These are phyloP conservation scores for Teunomyces pallodes DNA, from an alignment of 805 yeast genomes.

Conservation along the genomic window DNA sequence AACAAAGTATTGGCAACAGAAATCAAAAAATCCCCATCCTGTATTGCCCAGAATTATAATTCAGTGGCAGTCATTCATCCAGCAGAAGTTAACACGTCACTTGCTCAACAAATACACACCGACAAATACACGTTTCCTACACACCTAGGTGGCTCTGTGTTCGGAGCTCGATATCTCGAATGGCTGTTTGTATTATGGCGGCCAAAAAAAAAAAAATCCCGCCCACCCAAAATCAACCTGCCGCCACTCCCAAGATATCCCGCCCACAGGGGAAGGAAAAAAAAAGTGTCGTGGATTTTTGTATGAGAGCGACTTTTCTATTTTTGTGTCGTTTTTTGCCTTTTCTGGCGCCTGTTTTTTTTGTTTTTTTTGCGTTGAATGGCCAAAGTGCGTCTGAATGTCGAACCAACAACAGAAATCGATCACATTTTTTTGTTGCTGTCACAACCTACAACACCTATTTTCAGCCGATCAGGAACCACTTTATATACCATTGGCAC, in stretches of 20 bases:
- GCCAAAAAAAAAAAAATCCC: neutral
- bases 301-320: neutral
- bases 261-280: neutral
- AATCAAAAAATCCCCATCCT: neutral
- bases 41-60: no score
- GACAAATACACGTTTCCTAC: neutral
- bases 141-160: neutral
- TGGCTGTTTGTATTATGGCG: neutral
- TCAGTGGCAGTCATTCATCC: no score
- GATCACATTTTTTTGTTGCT: constrained; percentile 6
- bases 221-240: neutral
- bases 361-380: constrained; percentile 1
- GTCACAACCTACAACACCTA: constrained; percentile 1
- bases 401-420: constrained; percentile 4
- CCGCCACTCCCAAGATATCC: neutral
- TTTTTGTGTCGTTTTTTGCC: constrained; percentile 2
- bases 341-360: neutral
- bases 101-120: neutral
- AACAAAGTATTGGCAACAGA: neutral
- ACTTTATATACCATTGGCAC: neutral
- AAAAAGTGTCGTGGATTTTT: neutral
- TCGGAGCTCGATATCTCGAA: neutral
- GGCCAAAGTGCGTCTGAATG: constrained; percentile 1
- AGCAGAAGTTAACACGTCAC: no score
- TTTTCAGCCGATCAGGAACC: neutral